Evolutionary conservation across 169 alveolate species (phyloP), one percentile per base, ranked within the genome.

Genomic region (Plasmodium sp.): DNA sequence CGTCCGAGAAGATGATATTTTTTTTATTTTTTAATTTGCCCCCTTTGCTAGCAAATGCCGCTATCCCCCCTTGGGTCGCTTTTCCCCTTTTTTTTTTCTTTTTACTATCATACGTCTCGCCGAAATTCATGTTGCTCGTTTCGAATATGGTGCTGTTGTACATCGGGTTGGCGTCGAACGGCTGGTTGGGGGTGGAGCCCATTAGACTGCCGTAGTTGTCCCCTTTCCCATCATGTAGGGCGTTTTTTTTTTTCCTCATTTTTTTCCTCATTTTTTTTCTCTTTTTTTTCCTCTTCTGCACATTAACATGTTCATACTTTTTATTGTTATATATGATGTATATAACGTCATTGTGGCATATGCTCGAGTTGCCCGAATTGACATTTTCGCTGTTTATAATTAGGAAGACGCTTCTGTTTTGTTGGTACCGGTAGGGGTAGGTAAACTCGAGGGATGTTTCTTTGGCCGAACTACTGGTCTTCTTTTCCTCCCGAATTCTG

Each of bases 91-190:
- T 85, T 85, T 85, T 77, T 18, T 39, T 5, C 12, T 62, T 58
- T 41, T 71, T 81, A 2, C 51, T 80, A 51, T 85, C 79, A 45
- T 31, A 27, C 1, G 58, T 54, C 6, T 48, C 71, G 41, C 93
- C 51, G 71, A 90, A 90, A 71, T 90, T 80, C 83, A 80, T 80
- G 34, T 90, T 90, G 22, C 91, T 79, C 14, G 90, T 90, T 90
- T 90, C 94, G 54, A 90, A 90, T 56, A 90, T 90, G 2, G 94
- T 90, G 51, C 94, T 90, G 74, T 90, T 90, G 74, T 90, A 90
- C 43, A 90, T 58, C 7, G 94, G 94, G 48, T 90, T 90, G 14
- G 67, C 12, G 45, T 71, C 83, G 31, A 67, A 27, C n/a, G 77
- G 77, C 39, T 67, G 77, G 77, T 18, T 67, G n/a, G 77, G 77